These are phyloP conservation scores for Sambucus nigra DNA, from an alignment of 129 eudicot species.

Conservation along the genomic window DNA sequence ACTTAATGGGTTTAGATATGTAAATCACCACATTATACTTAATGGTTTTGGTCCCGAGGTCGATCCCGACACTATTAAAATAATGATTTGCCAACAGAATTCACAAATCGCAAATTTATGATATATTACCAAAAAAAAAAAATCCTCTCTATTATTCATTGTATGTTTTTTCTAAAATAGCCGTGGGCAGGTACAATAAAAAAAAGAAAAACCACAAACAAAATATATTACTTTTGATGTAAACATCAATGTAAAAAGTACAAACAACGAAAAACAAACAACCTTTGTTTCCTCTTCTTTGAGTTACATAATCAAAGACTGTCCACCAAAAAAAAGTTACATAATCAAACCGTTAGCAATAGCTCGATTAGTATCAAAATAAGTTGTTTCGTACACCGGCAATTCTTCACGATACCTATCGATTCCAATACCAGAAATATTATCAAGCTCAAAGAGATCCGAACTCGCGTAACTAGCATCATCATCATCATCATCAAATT, in stretches of 20 bases:
- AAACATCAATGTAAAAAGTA: slow-evolving; percentile 25
- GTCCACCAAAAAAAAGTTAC: no score
- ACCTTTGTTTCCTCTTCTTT: no score
- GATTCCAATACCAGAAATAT: slow-evolving; percentile 58
- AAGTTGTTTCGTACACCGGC: slow-evolving; percentile 87
- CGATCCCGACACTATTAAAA: no score
- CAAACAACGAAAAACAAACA: background rate
- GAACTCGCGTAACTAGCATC: slow-evolving; percentile 63
- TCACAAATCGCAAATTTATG: no score
- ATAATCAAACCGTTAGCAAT: slow-evolving; percentile 44
- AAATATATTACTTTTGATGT: slow-evolving; percentile 1
- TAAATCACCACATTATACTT: no score
- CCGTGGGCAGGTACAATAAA: background rate
- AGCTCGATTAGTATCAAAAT: slow-evolving; percentile 50
- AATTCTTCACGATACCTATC: slow-evolving; percentile 63
- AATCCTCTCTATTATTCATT: no score
- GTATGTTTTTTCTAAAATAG: no score
- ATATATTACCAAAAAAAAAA: no score
- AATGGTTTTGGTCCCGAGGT: no score
- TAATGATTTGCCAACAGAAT: no score
- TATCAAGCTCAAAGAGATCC: slow-evolving; percentile 79
- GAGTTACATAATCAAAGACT: no score
- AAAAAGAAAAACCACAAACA: background rate
- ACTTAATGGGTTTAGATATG: no score
- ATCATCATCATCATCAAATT: slow-evolving; percentile 42